phyloP scores from a whole-genome alignment of 2,329 filamentous ascomycete genomes.

The Fusarium illudens region DNA sequence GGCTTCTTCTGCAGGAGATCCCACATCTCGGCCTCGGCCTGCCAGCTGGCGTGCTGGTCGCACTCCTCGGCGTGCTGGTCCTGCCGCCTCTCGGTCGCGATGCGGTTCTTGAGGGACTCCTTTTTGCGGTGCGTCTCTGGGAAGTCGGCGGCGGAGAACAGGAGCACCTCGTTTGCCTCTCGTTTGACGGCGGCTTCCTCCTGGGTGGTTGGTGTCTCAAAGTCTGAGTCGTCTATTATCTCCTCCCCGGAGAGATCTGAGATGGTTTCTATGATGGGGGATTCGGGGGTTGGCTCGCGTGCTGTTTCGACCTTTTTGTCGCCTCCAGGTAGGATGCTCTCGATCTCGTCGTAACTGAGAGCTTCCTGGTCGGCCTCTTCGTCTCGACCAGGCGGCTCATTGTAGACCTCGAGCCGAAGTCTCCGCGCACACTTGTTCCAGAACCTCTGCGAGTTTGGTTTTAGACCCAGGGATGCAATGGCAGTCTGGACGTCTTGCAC shows the following conservation, averaged over 20 bases:
- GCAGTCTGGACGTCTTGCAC: slow-evolving; percentile 60
- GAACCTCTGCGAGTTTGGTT: slow-evolving; percentile 49
- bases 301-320: slow-evolving; percentile 17
- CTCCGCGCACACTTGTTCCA: slow-evolving; percentile 61
- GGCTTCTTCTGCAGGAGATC: slow-evolving; percentile 52
- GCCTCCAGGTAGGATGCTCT: slow-evolving; percentile 11
- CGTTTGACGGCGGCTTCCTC: slow-evolving; percentile 44
- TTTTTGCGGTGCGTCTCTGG: slow-evolving; percentile 49
- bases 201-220: slow-evolving; percentile 22
- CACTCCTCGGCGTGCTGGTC: slow-evolving; percentile 55
- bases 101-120: slow-evolving; percentile 48
- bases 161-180: slow-evolving; percentile 55
- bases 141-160: slow-evolving; percentile 52
- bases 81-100: slow-evolving; percentile 52
- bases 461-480: slow-evolving; percentile 56
- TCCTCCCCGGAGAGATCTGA: slow-evolving; percentile 14
- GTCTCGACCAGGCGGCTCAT: slow-evolving; percentile 43
- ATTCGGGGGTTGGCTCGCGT: background rate
- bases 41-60: slow-evolving; percentile 52
- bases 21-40: slow-evolving; percentile 59
- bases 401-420: slow-evolving; percentile 58
- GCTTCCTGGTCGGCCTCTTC: slow-evolving; percentile 36
- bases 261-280: background rate
- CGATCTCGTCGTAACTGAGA: slow-evolving; percentile 32
- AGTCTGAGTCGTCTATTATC: slow-evolving; percentile 26